Conservation (phyloP, 805 yeast species). For the Candida schatavii region DNA sequence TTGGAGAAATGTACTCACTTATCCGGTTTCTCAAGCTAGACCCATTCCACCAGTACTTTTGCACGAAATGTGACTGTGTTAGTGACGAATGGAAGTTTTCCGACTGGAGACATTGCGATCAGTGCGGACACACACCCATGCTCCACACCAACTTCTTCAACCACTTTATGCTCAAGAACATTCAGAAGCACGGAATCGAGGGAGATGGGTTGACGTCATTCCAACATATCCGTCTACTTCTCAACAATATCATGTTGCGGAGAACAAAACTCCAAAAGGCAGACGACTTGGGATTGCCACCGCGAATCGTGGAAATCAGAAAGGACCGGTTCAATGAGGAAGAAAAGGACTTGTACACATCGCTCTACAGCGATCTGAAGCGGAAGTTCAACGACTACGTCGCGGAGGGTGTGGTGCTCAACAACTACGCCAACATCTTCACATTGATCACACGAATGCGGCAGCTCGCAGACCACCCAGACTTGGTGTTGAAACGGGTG, state of each 20-base stretch:
- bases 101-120: constrained; percentile 79
- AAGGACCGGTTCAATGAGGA: constrained; percentile 89
- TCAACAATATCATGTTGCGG: constrained; percentile 83
- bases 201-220: constrained; percentile 82
- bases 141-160: constrained; percentile 93
- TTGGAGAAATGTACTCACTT: constrained; percentile 93
- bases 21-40: constrained; percentile 78
- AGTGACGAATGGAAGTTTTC: constrained; percentile 82
- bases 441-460: constrained; percentile 96
- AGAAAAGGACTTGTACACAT: constrained; percentile 87
- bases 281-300: constrained; percentile 96
- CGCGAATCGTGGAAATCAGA: constrained; percentile 86
- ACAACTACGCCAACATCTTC: constrained; percentile 95
- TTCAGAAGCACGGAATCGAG: constrained; percentile 78
- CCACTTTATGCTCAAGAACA: constrained; percentile 91
- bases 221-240: constrained; percentile 66
- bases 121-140: constrained; percentile 92
- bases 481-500: constrained; percentile 76
- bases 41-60: constrained; percentile 87
- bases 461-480: constrained; percentile 98
- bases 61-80: constrained; percentile 88
- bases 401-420: constrained; percentile 92
- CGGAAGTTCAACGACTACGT: constrained; percentile 90
- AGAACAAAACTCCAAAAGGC: constrained; percentile 96
- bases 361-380: constrained; percentile 81